Conservation (phyloP, 1,284 basidiomycete genomes). For the Ceratobasidium papillatum region DNA sequence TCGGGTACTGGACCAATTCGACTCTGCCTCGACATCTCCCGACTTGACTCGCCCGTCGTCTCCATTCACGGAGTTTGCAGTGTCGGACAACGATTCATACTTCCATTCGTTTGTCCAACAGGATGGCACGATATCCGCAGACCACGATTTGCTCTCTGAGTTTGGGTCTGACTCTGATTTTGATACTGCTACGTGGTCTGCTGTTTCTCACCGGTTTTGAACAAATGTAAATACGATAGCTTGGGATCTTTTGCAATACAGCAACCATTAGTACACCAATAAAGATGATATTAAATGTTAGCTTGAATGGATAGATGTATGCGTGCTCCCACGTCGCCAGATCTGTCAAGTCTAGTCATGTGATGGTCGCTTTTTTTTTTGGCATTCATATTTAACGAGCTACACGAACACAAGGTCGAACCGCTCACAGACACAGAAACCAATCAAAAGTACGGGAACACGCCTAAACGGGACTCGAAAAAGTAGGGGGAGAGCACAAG, state of each 20-base stretch:
- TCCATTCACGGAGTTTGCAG: constrained; percentile 18
- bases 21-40: background rate
- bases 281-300: background rate
- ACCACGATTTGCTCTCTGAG: constrained; percentile 23
- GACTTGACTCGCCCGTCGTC: constrained; percentile 27
- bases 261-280: background rate
- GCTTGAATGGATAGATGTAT: background rate
- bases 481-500: too few relatives aligned
- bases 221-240: constrained; percentile 2
- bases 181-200: constrained; percentile 30
- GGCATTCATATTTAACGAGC: too few relatives aligned
- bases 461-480: too few relatives aligned
- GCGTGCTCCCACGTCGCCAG: background rate
- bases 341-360: background rate
- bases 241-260: background rate
- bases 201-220: constrained; percentile 30
- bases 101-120: constrained; percentile 30
- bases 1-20: constrained; percentile 18
- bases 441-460: too few relatives aligned
- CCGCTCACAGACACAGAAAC: too few relatives aligned
- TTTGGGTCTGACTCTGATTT: constrained; percentile 32
- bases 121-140: constrained; percentile 12
- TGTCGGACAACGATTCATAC: constrained; percentile 23
- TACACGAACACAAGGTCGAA: too few relatives aligned
- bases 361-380: background rate